phyloP scores from a whole-genome alignment of 2,329 filamentous ascomycete genomes.

The Triangularia setosa region DNA sequence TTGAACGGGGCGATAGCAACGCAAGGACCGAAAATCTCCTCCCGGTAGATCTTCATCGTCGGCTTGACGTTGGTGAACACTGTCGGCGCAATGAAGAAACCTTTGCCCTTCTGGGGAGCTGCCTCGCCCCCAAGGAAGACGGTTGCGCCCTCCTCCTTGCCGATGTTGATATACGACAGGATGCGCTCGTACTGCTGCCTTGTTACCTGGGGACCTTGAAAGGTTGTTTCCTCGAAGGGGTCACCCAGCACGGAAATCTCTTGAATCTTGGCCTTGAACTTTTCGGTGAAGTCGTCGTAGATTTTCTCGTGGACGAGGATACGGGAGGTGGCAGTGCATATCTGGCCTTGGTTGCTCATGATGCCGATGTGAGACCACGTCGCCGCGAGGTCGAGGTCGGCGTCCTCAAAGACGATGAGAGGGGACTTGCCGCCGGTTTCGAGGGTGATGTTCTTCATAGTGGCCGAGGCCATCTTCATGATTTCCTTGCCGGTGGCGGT shows the following conservation, averaged over 20 bases:
- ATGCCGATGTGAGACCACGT: constrained; percentile 46
- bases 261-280: constrained; percentile 58
- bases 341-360: constrained; percentile 57
- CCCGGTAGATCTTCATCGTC: constrained; percentile 34
- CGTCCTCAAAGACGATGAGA: constrained; percentile 58
- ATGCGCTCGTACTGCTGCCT: constrained; percentile 65
- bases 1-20: constrained; percentile 34
- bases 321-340: constrained; percentile 58
- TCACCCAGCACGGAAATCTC: constrained; percentile 60
- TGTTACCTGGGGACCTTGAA: constrained; percentile 67
- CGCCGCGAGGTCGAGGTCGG: constrained; percentile 59
- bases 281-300: constrained; percentile 57
- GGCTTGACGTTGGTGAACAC: constrained; percentile 35
- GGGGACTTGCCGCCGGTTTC: constrained; percentile 62
- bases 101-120: constrained; percentile 49
- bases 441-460: constrained; percentile 57
- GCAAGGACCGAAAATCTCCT: constrained; percentile 37
- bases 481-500: constrained; percentile 66
- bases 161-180: constrained; percentile 61
- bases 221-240: constrained; percentile 62
- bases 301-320: constrained; percentile 56
- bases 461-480: constrained; percentile 65
- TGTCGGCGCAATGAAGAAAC: constrained; percentile 35
- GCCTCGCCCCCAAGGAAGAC: constrained; percentile 57
- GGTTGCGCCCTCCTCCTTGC: constrained; percentile 63